A percentile compares a stretch with the other conserved stretches of the same genome.
Conservation (phyloP, 441 rosid genomes). For the Gossypium davidsonii region DNA sequence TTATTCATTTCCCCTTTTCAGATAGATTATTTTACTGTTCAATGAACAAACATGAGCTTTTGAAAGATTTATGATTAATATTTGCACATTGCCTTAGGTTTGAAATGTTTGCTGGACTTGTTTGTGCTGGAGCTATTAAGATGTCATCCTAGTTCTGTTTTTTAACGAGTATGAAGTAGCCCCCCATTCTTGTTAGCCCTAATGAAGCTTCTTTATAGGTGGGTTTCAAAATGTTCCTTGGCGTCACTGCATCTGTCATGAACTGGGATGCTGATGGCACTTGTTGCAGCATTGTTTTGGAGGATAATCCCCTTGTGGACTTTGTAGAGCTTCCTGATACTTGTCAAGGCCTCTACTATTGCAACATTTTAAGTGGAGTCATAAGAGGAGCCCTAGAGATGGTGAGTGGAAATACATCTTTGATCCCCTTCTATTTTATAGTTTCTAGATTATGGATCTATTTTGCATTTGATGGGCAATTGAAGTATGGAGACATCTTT, state of each 20-base stretch:
- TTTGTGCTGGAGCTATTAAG: neutral
- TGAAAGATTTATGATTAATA: neutral
- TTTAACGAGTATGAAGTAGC: neutral
- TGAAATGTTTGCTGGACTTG: neutral
- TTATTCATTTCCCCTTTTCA: neutral
- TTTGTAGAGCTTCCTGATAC: constrained; percentile 88
- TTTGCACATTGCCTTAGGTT: neutral
- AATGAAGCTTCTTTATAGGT: constrained; percentile 41
- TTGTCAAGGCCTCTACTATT: constrained; percentile 82
- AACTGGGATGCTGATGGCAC: constrained; percentile 92
- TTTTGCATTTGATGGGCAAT: neutral
- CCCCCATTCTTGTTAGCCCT: constrained; percentile 5
- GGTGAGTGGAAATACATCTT: constrained; percentile 38
- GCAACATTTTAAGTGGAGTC: constrained; percentile 89
- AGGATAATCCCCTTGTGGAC: constrained; percentile 84
- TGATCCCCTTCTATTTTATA: neutral
- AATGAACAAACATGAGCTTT: neutral
- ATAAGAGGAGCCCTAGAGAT: constrained; percentile 89
- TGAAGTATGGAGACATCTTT: neutral
- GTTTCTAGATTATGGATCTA: neutral
- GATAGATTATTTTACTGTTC: neutral
- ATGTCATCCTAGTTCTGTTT: neutral
- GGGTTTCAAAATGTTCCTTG: constrained; percentile 93
- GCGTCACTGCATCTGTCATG: constrained; percentile 72
- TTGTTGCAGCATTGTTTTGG: constrained; percentile 69